Conservation (phyloP, 345 rosid genomes). For the Angophora floribunda region DNA sequence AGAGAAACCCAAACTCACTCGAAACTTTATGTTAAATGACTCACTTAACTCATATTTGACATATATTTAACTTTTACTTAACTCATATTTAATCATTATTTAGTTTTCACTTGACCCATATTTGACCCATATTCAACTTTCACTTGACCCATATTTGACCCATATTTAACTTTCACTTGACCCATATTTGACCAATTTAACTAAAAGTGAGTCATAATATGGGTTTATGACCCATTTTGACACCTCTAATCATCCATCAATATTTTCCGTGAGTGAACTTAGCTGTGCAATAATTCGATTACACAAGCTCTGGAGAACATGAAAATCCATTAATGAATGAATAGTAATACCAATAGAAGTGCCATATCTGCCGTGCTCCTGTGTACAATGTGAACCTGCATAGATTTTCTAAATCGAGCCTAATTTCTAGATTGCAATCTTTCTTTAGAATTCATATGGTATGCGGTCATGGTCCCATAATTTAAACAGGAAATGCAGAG, state of each 20-base stretch:
- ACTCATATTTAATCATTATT: too few relatives aligned
- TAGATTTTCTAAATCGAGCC: background rate
- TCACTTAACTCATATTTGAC: too few relatives aligned
- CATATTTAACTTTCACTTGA: too few relatives aligned
- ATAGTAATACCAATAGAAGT: background rate
- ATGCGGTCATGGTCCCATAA: background rate
- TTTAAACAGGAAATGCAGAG: background rate
- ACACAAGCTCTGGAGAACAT: background rate
- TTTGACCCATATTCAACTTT: too few relatives aligned
- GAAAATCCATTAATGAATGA: background rate
- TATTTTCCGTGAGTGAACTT: background rate
- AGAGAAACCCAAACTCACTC: too few relatives aligned
- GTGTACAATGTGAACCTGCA: background rate
- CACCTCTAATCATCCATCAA: background rate
- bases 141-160: too few relatives aligned
- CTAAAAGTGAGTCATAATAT: too few relatives aligned
- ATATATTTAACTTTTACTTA: too few relatives aligned
- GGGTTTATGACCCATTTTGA: too few relatives aligned
- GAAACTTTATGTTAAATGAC: too few relatives aligned
- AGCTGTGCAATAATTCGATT: background rate
- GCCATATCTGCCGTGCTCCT: background rate
- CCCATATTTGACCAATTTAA: too few relatives aligned
- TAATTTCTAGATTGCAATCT: background rate
- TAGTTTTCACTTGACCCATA: too few relatives aligned
- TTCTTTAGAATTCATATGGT: background rate